Evolutionary conservation across 2,329 filamentous ascomycete species (phyloP), one percentile per base, ranked within the genome.

Genomic region (Paecilomyces fulvus): DNA sequence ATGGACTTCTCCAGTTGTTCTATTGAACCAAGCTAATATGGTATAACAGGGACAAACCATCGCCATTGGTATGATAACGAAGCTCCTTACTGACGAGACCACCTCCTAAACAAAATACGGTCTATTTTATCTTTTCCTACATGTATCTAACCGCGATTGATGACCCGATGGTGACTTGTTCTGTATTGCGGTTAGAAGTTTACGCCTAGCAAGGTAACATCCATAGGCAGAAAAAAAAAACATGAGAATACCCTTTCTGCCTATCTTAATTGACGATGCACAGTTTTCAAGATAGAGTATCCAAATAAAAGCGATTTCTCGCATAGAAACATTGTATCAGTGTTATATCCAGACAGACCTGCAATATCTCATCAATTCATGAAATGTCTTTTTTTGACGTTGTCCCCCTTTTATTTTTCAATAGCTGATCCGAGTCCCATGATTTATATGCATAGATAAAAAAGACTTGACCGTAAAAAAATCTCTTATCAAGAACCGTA

Each of bases 21-120:
- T 21, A 12, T 43, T 43, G 14, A 43, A 43, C 14, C 4, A 25
- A 58, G 55, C 58, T 70, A 53, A 65, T 31, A 21, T 55, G 23
- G 61, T 53, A 64, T 61, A 70, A 55, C 69, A 97, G 86, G 94
- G 94, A 67, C 92, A 97, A 88, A 99, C 94, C 0, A 96, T 99
- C 78, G 94, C 94, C 56, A 99, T 99, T 77, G 94, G 94, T 69
- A 99, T 99, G 83, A 95, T 99, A 73, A 96, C 90, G 58, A 96
- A 92, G 82, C 83, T 99, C 59, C 84, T 89, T 64, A 78, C 75
- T 3, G 75, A 80, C 51, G 56, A 60, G 6, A 51, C 28, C 46
- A n/a, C 23, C 37, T 5, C 25, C 7, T 43, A 43, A 20, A 43
- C 37, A 43, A 37, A 37, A 43, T 9, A 43, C n/a, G 37, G n/a